phyloP scores from a whole-genome alignment of 2,329 filamentous ascomycete genomes.

The Colletotrichum somersetense region DNA sequence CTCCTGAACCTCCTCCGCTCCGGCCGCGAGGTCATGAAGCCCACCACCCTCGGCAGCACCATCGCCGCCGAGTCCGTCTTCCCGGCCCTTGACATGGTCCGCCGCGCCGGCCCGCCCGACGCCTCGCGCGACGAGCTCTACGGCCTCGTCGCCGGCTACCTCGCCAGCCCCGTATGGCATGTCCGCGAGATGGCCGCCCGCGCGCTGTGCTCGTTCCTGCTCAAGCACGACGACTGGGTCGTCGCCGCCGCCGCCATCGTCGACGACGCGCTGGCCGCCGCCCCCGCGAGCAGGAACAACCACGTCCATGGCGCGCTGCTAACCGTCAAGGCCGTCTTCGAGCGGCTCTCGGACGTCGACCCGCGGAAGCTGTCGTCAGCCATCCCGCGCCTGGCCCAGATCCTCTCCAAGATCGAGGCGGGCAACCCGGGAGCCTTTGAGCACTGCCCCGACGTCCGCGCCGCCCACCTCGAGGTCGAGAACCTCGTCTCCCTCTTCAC shows the following conservation, averaged over 20 bases:
- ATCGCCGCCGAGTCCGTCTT: slow-evolving; percentile 78
- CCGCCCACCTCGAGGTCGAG: slow-evolving; percentile 61
- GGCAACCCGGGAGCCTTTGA: slow-evolving; percentile 31
- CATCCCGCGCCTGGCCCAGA: slow-evolving; percentile 47
- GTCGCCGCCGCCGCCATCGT: slow-evolving; percentile 55
- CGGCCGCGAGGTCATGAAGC: slow-evolving; percentile 60
- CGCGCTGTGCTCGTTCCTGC: slow-evolving; percentile 74
- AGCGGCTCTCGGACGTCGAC: slow-evolving; percentile 59
- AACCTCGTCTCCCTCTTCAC: slow-evolving; percentile 56
- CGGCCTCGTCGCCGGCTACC: slow-evolving; percentile 69
- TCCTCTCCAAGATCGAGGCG: slow-evolving; percentile 44
- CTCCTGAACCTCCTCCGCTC: slow-evolving; percentile 72
- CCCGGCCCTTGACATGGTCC: slow-evolving; percentile 84
- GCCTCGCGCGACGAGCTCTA: slow-evolving; percentile 67
- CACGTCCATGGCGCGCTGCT: slow-evolving; percentile 70
- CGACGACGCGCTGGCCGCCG: slow-evolving; percentile 45
- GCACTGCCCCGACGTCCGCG: slow-evolving; percentile 56
- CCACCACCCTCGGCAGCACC: slow-evolving; percentile 46
- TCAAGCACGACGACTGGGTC: slow-evolving; percentile 65
- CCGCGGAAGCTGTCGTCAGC: slow-evolving; percentile 52
- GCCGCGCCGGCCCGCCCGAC: slow-evolving; percentile 76
- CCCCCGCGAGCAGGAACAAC: slow-evolving; percentile 58
- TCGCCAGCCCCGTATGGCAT: slow-evolving; percentile 81
- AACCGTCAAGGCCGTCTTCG: slow-evolving; percentile 67
- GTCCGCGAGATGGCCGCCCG: slow-evolving; percentile 84